Conservation (phyloP, 179 eudicot species). For the Beta macrorhiza region DNA sequence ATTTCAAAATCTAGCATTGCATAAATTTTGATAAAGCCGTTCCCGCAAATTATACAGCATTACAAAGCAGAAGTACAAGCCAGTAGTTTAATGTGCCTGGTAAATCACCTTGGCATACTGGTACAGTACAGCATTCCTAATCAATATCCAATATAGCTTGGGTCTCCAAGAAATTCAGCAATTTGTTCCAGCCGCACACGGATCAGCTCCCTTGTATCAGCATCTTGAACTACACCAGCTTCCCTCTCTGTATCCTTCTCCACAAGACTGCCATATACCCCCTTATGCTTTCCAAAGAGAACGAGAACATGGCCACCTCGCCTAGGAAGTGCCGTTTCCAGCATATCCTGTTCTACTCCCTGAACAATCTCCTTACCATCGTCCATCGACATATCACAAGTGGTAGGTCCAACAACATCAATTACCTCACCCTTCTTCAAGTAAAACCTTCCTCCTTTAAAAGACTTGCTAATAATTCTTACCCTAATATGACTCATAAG, state of each 20-base stretch:
- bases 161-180: conserved; percentile 80
- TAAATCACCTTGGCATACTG: neutral
- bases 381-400: conserved; percentile 80
- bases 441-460: conserved; percentile 72
- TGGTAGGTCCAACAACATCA: conserved; percentile 81
- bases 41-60: neutral
- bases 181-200: conserved; percentile 66
- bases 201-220: conserved; percentile 37
- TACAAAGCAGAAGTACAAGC: conserved; percentile 1
- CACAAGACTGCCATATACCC: conserved; percentile 60
- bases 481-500: conserved; percentile 80
- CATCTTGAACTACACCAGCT: conserved; percentile 73
- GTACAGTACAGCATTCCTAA: conserved; percentile 11
- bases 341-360: conserved; percentile 68
- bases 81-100: neutral
- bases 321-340: conserved; percentile 80
- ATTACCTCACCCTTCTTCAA: conserved; percentile 77
- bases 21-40: neutral
- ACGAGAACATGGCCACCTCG: conserved; percentile 80
- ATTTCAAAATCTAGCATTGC: neutral
- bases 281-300: conserved; percentile 73
- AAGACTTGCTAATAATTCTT: conserved; percentile 60
- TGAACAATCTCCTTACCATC: conserved; percentile 71
- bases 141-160: conserved; percentile 71
- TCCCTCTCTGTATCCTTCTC: conserved; percentile 68